phyloP scores from a whole-genome alignment of 78 protist species.

The Trichosphaerium sp. region DNA sequence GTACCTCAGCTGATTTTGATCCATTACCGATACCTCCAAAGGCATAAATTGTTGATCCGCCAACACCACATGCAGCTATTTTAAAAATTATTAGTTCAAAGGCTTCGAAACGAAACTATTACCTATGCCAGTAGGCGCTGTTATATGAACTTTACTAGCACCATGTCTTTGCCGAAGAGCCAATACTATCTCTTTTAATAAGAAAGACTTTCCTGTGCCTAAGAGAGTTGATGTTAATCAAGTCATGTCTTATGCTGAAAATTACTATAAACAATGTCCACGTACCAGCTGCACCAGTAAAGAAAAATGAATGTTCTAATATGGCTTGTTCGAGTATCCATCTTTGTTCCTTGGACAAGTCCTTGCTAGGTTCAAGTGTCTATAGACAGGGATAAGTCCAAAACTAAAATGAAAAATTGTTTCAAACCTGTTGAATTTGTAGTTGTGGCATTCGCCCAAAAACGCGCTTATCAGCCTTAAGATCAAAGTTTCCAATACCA shows the following conservation, averaged over 20 bases:
- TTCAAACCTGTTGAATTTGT: too few relatives aligned
- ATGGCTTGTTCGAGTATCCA: constrained; percentile 6
- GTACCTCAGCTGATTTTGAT: too few relatives aligned
- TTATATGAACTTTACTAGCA: constrained; percentile 14
- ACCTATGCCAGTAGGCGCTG: constrained; percentile 32
- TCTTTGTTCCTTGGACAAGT: constrained; percentile 24
- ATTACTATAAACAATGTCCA: too few relatives aligned
- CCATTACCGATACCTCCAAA: too few relatives aligned
- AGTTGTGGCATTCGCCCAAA: too few relatives aligned
- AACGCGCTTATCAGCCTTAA: too few relatives aligned
- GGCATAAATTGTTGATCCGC: constrained; percentile 76
- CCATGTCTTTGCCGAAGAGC: constrained; percentile 4
- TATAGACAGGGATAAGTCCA: too few relatives aligned
- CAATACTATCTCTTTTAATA: constrained; percentile 14
- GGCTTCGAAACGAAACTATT: background rate
- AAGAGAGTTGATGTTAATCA: constrained; percentile 10
- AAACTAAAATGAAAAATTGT: too few relatives aligned
- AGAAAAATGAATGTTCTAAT: constrained; percentile 27
- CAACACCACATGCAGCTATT: constrained; percentile 65
- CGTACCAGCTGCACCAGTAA: too few relatives aligned
- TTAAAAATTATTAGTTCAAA: constrained; percentile 43
- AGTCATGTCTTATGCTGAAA: too few relatives aligned
- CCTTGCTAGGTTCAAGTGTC: too few relatives aligned
- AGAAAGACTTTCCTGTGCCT: constrained; percentile 72
- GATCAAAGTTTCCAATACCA: too few relatives aligned